phyloP scores from a whole-genome alignment of 129 eudicot species.

The Centella asiatica region DNA sequence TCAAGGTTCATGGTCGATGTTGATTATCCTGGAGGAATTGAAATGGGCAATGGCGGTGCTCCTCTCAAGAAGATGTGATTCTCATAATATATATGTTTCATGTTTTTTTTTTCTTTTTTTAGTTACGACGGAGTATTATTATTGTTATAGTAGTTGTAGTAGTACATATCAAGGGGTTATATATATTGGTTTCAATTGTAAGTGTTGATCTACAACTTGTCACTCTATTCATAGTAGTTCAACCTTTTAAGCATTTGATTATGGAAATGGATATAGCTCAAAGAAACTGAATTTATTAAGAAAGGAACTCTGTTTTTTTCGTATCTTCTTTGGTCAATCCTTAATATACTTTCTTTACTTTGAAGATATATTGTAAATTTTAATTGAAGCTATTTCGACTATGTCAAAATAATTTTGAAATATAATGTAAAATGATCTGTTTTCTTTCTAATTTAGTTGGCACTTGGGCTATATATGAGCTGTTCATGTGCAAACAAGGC shows the following conservation, averaged over 20 bases:
- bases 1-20: constrained; percentile 38
- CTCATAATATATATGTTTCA: not conserved
- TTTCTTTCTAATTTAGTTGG: not conserved
- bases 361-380: too few species aligned
- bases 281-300: not conserved
- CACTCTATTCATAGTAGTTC: too few species aligned
- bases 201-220: not conserved
- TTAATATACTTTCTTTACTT: too few species aligned
- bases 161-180: constrained; percentile 14
- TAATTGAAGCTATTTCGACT: too few species aligned
- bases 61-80: constrained; percentile 7
- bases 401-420: not conserved
- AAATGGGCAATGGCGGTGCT: constrained; percentile 43
- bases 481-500: not conserved
- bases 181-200: constrained; percentile 13
- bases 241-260: too few species aligned
- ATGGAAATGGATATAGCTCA: not conserved
- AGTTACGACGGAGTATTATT: not conserved
- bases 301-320: not conserved
- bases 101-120: constrained; percentile 12
- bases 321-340: too few species aligned
- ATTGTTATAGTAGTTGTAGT: not conserved
- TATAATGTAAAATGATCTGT: not conserved
- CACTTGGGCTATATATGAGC: constrained; percentile 1
- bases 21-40: constrained; percentile 33